These are phyloP conservation scores for Aspergillus felis DNA, from an alignment of 2,329 filamentous ascomycete genomes.

Conservation along the genomic window DNA sequence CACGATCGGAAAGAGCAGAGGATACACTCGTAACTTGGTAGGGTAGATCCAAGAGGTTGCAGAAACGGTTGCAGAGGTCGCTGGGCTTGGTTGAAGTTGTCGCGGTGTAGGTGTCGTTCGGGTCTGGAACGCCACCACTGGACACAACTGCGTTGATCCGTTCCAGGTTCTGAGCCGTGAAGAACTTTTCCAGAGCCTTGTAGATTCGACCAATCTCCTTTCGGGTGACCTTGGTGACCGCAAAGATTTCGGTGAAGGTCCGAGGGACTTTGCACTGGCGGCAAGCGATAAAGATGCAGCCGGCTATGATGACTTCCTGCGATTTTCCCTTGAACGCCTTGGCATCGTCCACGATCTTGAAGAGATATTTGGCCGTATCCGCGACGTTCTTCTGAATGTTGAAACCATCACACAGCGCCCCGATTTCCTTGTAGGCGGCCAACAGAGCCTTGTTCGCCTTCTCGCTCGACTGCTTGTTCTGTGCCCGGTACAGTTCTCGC, in stretches of 20 bases:
- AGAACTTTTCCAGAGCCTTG: constrained; percentile 85
- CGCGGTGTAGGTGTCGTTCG: constrained; percentile 62
- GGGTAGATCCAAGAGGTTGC: constrained; percentile 73
- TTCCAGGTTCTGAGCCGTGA: constrained; percentile 67
- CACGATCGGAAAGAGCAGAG: constrained; percentile 71
- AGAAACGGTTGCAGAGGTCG: constrained; percentile 85
- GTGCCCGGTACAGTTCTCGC: constrained; percentile 74
- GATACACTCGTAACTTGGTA: constrained; percentile 77
- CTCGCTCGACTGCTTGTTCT: constrained; percentile 76
- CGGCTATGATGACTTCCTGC: constrained; percentile 88
- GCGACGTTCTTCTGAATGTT: constrained; percentile 75
- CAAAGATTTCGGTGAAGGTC: constrained; percentile 91
- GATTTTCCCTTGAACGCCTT: constrained; percentile 95
- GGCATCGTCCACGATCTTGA: constrained; percentile 88
- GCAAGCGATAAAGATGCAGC: constrained; percentile 96
- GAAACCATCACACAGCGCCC: constrained; percentile 78
- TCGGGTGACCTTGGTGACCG: constrained; percentile 88
- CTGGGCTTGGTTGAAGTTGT: constrained; percentile 75
- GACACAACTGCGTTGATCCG: constrained; percentile 47
- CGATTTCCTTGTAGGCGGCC: constrained; percentile 83
- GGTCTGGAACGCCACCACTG: constrained; percentile 49
- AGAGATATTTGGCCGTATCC: constrained; percentile 90
- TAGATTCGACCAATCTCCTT: constrained; percentile 97
- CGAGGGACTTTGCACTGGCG: constrained; percentile 82
- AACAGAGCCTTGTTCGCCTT: constrained; percentile 79